Conservation (phyloP, 1,284 basidiomycete genomes). For the Tilletia setariae region DNA sequence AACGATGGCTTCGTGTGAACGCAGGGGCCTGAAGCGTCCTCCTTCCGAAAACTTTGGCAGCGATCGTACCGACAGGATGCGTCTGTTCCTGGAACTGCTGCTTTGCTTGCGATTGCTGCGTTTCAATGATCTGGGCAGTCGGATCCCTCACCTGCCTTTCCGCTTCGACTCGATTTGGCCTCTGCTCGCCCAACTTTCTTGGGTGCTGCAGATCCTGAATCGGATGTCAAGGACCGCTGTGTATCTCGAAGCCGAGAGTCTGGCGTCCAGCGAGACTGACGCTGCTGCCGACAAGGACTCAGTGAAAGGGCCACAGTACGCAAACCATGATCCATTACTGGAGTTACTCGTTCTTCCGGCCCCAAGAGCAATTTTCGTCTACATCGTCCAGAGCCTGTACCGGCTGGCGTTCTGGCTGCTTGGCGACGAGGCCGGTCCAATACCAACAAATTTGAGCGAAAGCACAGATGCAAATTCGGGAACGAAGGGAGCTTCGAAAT, state of each 20-base stretch:
- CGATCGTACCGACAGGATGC: background rate
- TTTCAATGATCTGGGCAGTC: conserved; percentile 1
- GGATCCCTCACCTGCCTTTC: background rate
- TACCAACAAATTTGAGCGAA: background rate
- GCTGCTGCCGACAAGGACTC: background rate
- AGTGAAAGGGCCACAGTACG: background rate
- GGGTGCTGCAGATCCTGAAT: conserved; percentile 8
- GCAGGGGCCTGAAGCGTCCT: too few species aligned
- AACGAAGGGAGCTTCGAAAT: background rate
- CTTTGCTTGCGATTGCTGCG: conserved; percentile 1
- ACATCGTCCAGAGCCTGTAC: conserved; percentile 8
- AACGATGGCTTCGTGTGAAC: too few species aligned
- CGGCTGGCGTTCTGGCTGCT: conserved; percentile 9
- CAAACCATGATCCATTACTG: background rate
- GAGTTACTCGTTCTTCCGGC: conserved; percentile 3
- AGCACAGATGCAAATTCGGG: background rate
- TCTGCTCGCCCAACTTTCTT: background rate
- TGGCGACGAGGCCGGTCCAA: conserved; percentile 6
- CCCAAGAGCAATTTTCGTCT: background rate
- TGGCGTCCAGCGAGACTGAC: background rate
- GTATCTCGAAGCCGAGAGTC: background rate
- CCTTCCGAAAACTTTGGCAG: too few species aligned
- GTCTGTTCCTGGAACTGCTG: conserved; percentile 2
- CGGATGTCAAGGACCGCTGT: conserved; percentile 5
- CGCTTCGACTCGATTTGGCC: conserved; percentile 13